Conservation (phyloP, 2,329 filamentous ascomycete species). For the Xylariaceae sp. region DNA sequence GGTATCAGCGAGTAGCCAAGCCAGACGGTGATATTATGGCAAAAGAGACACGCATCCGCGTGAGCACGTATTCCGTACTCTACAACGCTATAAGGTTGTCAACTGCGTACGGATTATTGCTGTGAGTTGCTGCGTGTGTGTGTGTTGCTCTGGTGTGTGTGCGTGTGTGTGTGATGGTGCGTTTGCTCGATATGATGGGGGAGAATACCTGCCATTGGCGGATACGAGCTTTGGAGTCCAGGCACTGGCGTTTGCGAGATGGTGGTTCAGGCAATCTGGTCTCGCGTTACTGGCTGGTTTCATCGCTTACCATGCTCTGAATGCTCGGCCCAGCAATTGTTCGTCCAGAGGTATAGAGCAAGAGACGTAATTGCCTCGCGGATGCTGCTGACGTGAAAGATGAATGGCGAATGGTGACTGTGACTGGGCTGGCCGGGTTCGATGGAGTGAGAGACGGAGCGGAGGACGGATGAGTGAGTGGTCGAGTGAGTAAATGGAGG, state of each 20-base stretch:
- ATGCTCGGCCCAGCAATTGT: background rate
- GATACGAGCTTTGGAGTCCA: conserved; percentile 6
- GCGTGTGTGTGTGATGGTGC: background rate
- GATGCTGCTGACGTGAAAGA: conserved; percentile 11
- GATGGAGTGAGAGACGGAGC: too few relatives aligned
- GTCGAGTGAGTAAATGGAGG: background rate
- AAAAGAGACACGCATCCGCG: too few relatives aligned
- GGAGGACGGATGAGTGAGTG: background rate
- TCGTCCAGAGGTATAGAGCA: conserved; percentile 1
- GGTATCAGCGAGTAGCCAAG: too few relatives aligned
- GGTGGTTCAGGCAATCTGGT: background rate
- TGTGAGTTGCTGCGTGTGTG: too few relatives aligned
- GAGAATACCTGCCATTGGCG: conserved; percentile 9
- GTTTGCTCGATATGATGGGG: background rate
- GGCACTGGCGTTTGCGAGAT: background rate
- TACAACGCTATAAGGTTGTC: too few relatives aligned
- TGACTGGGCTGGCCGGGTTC: too few relatives aligned
- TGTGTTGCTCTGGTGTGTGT: background rate
- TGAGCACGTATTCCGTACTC: too few relatives aligned
- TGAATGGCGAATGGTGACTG: too few relatives aligned
- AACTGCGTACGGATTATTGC: too few relatives aligned
- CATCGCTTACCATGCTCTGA: background rate
- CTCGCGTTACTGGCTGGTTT: background rate
- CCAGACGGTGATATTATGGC: too few relatives aligned
- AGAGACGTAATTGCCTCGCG: conserved; percentile 14